Conservation (phyloP, 1,284 basidiomycete species). For the Trichosporon ovoides region DNA sequence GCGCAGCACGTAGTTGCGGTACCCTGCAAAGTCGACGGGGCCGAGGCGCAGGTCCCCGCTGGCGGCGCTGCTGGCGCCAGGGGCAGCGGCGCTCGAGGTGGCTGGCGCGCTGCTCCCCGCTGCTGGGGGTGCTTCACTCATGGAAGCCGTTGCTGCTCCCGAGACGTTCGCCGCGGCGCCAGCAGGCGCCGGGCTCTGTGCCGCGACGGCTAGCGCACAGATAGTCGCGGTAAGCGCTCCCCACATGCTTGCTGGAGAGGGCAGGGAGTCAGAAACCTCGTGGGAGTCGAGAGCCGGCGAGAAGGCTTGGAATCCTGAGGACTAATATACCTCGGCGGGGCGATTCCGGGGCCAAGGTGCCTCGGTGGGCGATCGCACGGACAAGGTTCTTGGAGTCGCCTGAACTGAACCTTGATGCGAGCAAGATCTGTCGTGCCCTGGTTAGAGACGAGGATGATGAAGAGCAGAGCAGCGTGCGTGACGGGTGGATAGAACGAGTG, state of each 20-base stretch:
- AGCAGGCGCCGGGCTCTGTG: background rate
- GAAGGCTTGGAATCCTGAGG: too few species aligned
- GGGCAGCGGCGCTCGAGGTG: background rate
- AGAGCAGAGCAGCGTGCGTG: too few species aligned
- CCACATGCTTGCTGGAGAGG: background rate
- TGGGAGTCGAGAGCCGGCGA: background rate
- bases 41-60: conserved; percentile 21
- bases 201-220: background rate
- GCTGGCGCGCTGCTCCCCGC: background rate
- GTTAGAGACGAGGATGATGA: too few species aligned
- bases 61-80: background rate
- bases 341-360: too few species aligned
- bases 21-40: conserved; percentile 42
- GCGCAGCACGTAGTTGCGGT: conserved; percentile 52
- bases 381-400: too few species aligned
- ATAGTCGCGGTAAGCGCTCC: background rate
- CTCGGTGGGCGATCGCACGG: too few species aligned
- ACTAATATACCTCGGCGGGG: too few species aligned
- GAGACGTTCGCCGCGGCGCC: background rate
- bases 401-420: too few species aligned
- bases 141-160: background rate
- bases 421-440: too few species aligned
- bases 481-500: too few species aligned
- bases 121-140: background rate
- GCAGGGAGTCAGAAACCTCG: background rate